Percentiles rank a stretch among this genome's conserved stretches.
These are phyloP conservation scores for Malus sieversii DNA, from an alignment of 306 rosid genomes.

Conservation along the genomic window DNA sequence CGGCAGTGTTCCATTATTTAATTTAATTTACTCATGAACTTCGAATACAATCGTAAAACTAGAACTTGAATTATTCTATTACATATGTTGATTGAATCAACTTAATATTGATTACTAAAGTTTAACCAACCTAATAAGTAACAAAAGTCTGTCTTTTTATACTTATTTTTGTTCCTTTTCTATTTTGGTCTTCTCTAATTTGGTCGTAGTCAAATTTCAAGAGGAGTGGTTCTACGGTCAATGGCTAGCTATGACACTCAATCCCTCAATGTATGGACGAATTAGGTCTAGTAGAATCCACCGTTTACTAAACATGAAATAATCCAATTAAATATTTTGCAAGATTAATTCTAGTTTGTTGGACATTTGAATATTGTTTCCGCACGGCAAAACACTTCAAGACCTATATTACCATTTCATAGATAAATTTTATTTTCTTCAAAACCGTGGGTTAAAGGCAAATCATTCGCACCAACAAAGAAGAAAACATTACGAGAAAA, in stretches of 20 bases:
- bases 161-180: not conserved
- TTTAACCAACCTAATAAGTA: not conserved
- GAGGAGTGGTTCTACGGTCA: not conserved
- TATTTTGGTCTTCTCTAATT: not conserved
- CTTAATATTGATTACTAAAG: not conserved
- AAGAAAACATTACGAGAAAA: too few relatives aligned
- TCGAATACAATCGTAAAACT: too few relatives aligned
- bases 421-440: too few relatives aligned
- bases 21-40: too few relatives aligned
- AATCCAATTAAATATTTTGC: not conserved
- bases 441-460: too few relatives aligned
- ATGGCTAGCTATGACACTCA: constrained; percentile 11
- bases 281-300: not conserved
- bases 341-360: not conserved
- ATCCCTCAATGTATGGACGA: not conserved
- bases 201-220: not conserved
- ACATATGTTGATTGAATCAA: not conserved
- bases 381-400: not conserved
- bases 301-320: not conserved
- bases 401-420: not conserved
- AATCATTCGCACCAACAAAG: too few relatives aligned
- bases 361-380: not conserved
- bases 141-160: not conserved
- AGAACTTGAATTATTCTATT: not conserved
- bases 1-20: too few relatives aligned